These are phyloP conservation scores for Erigeron canadensis DNA, from an alignment of 129 eudicot genomes.

Conservation along the genomic window DNA sequence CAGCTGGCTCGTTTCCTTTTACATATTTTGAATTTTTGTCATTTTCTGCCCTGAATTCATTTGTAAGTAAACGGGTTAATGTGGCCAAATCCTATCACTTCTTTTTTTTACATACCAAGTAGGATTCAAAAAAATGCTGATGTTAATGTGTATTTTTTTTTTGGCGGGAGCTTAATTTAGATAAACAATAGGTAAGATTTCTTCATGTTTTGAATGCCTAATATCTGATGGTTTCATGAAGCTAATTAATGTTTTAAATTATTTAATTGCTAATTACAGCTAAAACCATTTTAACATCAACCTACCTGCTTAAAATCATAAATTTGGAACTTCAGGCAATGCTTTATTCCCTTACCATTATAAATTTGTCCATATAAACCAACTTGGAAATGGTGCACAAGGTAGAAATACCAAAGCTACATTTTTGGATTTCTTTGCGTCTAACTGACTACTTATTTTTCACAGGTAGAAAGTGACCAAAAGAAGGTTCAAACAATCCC, in stretches of 20 bases:
- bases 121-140: background rate
- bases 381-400: too few species aligned
- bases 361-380: background rate
- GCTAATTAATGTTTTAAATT: background rate
- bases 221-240: background rate
- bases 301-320: slow-evolving; percentile 56
- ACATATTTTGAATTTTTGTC: background rate
- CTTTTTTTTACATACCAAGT: background rate
- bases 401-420: too few species aligned
- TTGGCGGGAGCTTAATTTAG: slow-evolving; percentile 74
- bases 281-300: slow-evolving; percentile 67
- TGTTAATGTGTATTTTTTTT: background rate
- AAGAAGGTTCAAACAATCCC: too few species aligned
- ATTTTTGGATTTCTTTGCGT: too few species aligned
- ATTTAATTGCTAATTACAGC: slow-evolving; percentile 36
- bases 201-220: background rate
- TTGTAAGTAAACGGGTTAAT: background rate
- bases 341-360: background rate
- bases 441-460: too few species aligned
- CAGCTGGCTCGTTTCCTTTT: background rate
- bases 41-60: background rate
- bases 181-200: slow-evolving; percentile 63
- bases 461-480: too few species aligned
- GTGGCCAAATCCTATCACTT: background rate
- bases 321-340: slow-evolving; percentile 47